Base-by-base conservation (phyloP, 805 yeast species). In the Nakazawaea laoshanensis region DNA sequence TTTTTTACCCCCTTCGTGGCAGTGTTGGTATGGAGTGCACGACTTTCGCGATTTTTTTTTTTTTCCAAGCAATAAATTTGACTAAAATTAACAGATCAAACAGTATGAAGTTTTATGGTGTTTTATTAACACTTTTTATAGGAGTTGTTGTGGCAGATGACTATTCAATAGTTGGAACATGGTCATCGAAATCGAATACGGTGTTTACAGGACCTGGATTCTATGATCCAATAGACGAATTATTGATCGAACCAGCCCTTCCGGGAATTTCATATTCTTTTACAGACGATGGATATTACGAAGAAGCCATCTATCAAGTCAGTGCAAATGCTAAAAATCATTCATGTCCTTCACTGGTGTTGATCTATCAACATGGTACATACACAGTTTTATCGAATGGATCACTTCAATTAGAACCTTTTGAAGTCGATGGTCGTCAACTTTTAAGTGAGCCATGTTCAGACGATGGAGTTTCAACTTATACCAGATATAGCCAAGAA, bases 171-270 rank as follows among this genome's bases (percentile, higher is more conserved):
- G 83, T 65, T 26, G 98, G 98, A 5, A 92, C 99, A 0, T 92
- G 99, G 99, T 58, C 88, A 1, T 80, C 96, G 12, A 92, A 92
- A 56, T 77, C 96, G 9, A 84, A 83, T 54, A 77, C 94, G 9
- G 98, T 92, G 6, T 79, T 89, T 62, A 92, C 99, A 1, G 99
- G 99, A 0, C 95, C 97, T 5, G 82, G 88, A 2, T 92, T 92
- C 52, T 92, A 74, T 53, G 97, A 92, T 55, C 99, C 99, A 3
- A 82, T 87, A 19, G 96, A 89, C 52, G 98, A 92, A 56, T 70
- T 89, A 12, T 63, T 92, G 37, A 84, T 87, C 40, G 99, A 92
- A 54, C 99, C 99, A 2, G 89, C 88, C 7, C 67, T 92, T 26
- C 96, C 99, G 2, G 99, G 99, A 24, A 73, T 89, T 35, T 79